Evolutionary conservation across 129 eudicot species (phyloP).

Genomic region (Gnaphalium uliginosum): DNA sequence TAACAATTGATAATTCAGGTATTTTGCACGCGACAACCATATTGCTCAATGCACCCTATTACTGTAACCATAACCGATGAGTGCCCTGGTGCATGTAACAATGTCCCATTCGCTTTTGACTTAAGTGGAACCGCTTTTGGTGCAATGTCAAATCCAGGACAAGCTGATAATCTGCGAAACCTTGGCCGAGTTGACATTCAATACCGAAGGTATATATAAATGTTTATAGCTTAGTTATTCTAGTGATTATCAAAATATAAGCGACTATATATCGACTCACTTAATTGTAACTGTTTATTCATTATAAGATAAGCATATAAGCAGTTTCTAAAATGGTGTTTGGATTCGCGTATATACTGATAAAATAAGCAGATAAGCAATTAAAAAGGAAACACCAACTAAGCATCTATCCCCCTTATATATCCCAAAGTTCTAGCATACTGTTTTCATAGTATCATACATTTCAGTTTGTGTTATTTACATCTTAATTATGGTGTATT

Average conservation of each 20-base stretch:
- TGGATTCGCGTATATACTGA: too few species aligned
- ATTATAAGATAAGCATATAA: too few species aligned
- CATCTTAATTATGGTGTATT: slow-evolving; percentile 8
- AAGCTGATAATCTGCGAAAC: slow-evolving; percentile 40
- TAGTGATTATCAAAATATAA: too few species aligned
- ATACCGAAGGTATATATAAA: slow-evolving; percentile 35
- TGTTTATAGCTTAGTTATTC: too few species aligned
- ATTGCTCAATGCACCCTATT: slow-evolving; percentile 42
- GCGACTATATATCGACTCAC: too few species aligned
- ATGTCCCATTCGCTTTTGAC: slow-evolving; percentile 41
- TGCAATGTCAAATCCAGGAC: slow-evolving; percentile 45
- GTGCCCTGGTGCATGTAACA: slow-evolving; percentile 46
- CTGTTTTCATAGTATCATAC: neutral
- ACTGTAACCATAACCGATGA: slow-evolving; percentile 49
- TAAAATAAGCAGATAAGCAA: neutral
- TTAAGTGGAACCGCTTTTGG: slow-evolving; percentile 54
- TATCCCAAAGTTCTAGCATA: neutral
- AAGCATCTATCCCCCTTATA: too few species aligned
- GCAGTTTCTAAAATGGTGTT: too few species aligned
- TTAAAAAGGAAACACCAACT: too few species aligned
- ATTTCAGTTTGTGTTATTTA: neutral
- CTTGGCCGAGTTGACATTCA: slow-evolving; percentile 41
- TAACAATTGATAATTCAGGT: slow-evolving; percentile 27
- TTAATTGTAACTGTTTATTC: too few species aligned
- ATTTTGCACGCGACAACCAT: slow-evolving; percentile 36